These are phyloP conservation scores for Rubus idaeus DNA, from an alignment of 306 rosid species.

Conservation along the genomic window DNA sequence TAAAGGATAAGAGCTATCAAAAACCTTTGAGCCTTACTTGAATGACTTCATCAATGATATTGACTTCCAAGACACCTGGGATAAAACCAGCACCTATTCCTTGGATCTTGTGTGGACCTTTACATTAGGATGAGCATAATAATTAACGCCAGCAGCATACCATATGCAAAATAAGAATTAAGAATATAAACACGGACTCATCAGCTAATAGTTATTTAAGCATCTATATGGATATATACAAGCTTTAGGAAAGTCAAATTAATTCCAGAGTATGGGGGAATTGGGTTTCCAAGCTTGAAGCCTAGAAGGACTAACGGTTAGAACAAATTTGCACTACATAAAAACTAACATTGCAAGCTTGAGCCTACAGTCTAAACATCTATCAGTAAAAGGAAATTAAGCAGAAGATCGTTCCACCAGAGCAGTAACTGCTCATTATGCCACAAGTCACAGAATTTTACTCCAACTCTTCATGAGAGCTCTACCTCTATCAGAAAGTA, in stretches of 20 bases:
- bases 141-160: conserved; percentile 10
- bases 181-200: background rate
- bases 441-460: background rate
- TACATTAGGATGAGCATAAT: conserved; percentile 23
- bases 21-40: conserved; percentile 52
- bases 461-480: conserved; percentile 2
- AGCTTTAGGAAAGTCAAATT: background rate
- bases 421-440: background rate
- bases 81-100: conserved; percentile 91
- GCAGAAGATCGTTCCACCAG: background rate
- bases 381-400: background rate
- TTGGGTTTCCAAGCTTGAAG: background rate
- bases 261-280: background rate
- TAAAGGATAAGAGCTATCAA: conserved; percentile 15
- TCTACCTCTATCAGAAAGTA: conserved; percentile 1
- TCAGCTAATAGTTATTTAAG: background rate
- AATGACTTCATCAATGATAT: conserved; percentile 60
- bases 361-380: background rate
- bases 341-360: background rate
- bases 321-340: background rate
- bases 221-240: background rate
- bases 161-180: background rate
- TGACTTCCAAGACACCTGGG: conserved; percentile 74
- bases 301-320: background rate
- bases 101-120: conserved; percentile 92